Conservation (phyloP, 2,329 filamentous ascomycete species). For the Cladophialophora exuberans region DNA sequence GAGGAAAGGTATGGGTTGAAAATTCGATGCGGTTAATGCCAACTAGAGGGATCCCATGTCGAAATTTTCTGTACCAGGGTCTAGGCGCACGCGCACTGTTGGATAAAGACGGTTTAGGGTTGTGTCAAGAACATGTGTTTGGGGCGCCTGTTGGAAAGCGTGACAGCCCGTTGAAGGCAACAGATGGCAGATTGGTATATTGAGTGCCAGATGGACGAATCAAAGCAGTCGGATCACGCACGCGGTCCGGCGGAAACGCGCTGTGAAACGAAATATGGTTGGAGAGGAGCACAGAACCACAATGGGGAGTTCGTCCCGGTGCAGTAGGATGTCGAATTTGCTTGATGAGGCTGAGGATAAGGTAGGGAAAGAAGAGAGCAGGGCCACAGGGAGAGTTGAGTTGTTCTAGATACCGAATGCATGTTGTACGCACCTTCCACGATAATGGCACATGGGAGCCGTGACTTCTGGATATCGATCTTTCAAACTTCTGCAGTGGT, state of each 20-base stretch:
- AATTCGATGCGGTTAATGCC: conserved; percentile 14
- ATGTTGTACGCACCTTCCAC: neutral
- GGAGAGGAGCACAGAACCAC: neutral
- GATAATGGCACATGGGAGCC: too few species aligned
- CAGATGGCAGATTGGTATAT: conserved; percentile 18
- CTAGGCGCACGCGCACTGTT: neutral
- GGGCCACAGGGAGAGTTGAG: neutral
- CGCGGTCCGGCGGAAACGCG: conserved; percentile 22
- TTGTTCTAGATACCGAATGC: neutral
- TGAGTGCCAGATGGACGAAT: conserved; percentile 20
- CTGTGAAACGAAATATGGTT: conserved; percentile 10
- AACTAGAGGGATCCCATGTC: conserved; percentile 17
- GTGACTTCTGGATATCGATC: too few species aligned
- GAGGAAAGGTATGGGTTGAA: neutral
- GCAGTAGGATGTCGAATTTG: neutral
- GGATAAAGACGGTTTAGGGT: conserved; percentile 2
- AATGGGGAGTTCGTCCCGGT: neutral
- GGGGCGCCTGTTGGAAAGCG: conserved; percentile 4
- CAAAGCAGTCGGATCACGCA: conserved; percentile 21
- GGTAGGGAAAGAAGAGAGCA: neutral
- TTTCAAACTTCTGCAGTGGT: conserved; percentile 1
- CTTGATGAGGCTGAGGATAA: neutral
- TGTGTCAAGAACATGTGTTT: conserved; percentile 2
- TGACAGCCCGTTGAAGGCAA: conserved; percentile 5
- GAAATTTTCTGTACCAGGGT: conserved; percentile 26